Evolutionary conservation across 2,329 filamentous ascomycete species (phyloP).

Genomic region (Grosmannia clavigera): DNA sequence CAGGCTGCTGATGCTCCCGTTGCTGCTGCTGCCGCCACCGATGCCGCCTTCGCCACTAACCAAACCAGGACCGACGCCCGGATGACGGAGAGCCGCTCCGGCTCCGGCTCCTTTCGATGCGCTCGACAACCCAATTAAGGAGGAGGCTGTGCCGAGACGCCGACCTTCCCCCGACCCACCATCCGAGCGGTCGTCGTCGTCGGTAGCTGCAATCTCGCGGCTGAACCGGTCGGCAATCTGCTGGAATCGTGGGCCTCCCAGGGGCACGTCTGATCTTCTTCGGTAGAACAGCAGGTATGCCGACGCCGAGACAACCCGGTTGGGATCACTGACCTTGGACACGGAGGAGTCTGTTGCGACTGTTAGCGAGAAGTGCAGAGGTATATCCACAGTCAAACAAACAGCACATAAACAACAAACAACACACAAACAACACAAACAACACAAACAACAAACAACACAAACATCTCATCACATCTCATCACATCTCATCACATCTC

Average conservation of each 20-base stretch:
- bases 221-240: conserved; percentile 55
- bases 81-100: conserved; percentile 57
- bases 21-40: conserved; percentile 10
- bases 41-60: conserved; percentile 21
- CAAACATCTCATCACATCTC: too few species aligned
- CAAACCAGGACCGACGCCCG: conserved; percentile 45
- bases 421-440: too few species aligned
- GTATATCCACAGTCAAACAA: too few species aligned
- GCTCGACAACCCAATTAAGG: conserved; percentile 85
- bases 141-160: conserved; percentile 75
- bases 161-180: conserved; percentile 58
- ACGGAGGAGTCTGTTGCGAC: conserved; percentile 57
- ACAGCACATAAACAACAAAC: too few species aligned
- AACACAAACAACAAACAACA: too few species aligned
- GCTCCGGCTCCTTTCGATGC: conserved; percentile 67
- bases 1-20: conserved; percentile 9
- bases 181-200: conserved; percentile 30
- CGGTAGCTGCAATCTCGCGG: conserved; percentile 31
- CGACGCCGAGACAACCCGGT: conserved; percentile 55
- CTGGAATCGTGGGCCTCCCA: conserved; percentile 68
- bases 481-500: too few species aligned
- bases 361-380: background rate
- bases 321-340: conserved; percentile 44
- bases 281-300: conserved; percentile 96
- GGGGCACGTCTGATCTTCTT: conserved; percentile 60